Base-by-base conservation (phyloP, 2,329 filamentous ascomycete genomes). In the Metarhizium brunneum region DNA sequence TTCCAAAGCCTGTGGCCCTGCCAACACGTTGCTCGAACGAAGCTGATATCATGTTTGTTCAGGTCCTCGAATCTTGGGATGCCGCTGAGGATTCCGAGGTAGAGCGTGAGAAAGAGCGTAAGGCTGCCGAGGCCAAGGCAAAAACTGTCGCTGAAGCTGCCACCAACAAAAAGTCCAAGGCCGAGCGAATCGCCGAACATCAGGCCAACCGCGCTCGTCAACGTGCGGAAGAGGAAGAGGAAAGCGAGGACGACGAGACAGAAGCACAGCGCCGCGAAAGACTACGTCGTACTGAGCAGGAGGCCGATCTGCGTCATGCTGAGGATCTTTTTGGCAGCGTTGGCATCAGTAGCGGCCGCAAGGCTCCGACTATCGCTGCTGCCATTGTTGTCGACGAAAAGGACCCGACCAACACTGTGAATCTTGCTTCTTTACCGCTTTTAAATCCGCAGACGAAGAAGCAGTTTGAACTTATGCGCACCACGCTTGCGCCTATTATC, bases 31-130 rank as follows among this genome's bases (percentile, higher is more conserved):
- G 14, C n/a, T 53, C 56, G 56, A 38, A 59, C 52, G 43, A 47
- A n/a, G 40, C 2, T 51, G 40, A 29, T n/a, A 45, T 45, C n/a
- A 50, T 16, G 4, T 14, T 20, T 48, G 18, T 20, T 11, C 61
- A 96, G 87, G 90, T 97, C 56, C 83, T 96, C 67, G 94, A 99
- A 58, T 92, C 90, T 38, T 99, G 94, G 94, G 92, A 97, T 67
- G 92, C 90, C 57, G 92, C 89, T 63, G 94, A 97, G 68, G 94
- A 99, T 76, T 96, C 91, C 59, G 94, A 99, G 66, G 92, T 86
- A 65, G 94, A 99, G 78, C 88, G 91, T 66, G 92, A 96, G 74
- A 99, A 97, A 79, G 89, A 83, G 32, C 88, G 88, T 73, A 94
- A 92, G 76, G 90, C 86, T 52, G 86, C 81, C 6, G 92, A 90